Evolutionary conservation across 2,329 filamentous ascomycete species (phyloP).

Genomic region (Xylaria sp.): DNA sequence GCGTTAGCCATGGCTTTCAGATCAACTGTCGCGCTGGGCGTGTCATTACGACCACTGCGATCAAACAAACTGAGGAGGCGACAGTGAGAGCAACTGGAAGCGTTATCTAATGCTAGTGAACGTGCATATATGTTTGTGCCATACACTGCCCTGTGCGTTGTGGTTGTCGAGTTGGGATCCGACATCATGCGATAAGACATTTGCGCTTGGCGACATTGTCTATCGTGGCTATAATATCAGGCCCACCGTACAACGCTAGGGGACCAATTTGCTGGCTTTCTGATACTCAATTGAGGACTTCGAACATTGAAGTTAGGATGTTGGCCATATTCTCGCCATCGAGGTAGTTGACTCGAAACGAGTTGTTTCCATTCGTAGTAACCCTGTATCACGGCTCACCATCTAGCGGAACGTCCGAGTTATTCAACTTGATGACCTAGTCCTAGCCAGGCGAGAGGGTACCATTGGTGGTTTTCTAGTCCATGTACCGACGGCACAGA

Average conservation of each 20-base stretch:
- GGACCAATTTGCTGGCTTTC: constrained; percentile 16
- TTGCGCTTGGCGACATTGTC: constrained; percentile 26
- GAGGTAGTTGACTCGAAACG: constrained; percentile 24
- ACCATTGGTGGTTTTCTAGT: constrained; percentile 23
- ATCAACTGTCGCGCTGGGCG: constrained; percentile 7
- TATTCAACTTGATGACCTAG: constrained; percentile 29
- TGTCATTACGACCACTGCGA: constrained; percentile 13
- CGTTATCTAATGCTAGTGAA: constrained; percentile 27
- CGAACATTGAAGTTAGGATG: constrained; percentile 18
- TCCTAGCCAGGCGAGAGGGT: constrained; percentile 15
- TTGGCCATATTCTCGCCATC: constrained; percentile 28
- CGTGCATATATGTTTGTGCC: constrained; percentile 19
- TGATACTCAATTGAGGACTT: background rate
- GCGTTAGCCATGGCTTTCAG: constrained; percentile 29
- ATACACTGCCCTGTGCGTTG: constrained; percentile 10
- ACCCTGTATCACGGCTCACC: constrained; percentile 5
- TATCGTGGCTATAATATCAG: constrained; percentile 16
- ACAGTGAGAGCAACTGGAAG: constrained; percentile 8
- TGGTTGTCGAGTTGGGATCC: constrained; percentile 27
- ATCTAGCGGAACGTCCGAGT: constrained; percentile 11
- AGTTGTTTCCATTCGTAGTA: constrained; percentile 17
- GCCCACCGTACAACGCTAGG: constrained; percentile 20
- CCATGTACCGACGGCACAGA: constrained; percentile 15
- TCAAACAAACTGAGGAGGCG: constrained; percentile 19
- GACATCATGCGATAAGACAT: constrained; percentile 35